Conservation (phyloP, 164 flowering plant genomes). For the Piper betle region DNA sequence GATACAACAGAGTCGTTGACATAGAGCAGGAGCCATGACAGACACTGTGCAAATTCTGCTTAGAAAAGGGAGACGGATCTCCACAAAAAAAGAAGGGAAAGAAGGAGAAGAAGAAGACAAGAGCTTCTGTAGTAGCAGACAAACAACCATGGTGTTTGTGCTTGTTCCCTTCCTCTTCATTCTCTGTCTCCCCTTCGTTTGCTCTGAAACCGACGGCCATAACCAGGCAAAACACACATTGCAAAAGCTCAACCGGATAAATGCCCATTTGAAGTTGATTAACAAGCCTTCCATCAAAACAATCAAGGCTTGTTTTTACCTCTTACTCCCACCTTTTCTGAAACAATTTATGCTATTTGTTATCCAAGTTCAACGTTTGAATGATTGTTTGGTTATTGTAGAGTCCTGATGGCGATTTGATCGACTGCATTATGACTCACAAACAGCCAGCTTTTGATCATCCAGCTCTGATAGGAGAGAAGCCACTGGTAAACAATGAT, state of each 20-base stretch:
- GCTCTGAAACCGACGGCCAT: conserved; percentile 2
- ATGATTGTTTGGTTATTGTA: conserved; percentile 13
- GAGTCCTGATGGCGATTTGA: conserved; percentile 97
- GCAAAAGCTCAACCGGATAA: conserved; percentile 45
- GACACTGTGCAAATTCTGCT: too few species aligned
- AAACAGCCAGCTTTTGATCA: conserved; percentile 99
- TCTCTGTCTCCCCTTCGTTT: conserved; percentile 24
- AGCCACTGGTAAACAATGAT: conserved; percentile 42
- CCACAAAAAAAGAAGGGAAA: too few species aligned
- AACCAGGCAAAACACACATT: conserved; percentile 25
- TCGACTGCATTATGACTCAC: conserved; percentile 76
- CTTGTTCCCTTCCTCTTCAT: conserved; percentile 49
- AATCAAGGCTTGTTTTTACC: conserved; percentile 22
- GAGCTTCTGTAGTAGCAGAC: conserved; percentile 24
- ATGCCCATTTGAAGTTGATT: conserved; percentile 52
- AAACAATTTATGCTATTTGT: too few species aligned
- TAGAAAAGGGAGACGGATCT: too few species aligned
- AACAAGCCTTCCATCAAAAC: conserved; percentile 82
- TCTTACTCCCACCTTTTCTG: not conserved
- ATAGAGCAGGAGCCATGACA: too few species aligned
- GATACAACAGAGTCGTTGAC: too few species aligned
- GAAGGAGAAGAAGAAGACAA: too few species aligned
- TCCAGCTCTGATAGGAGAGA: conserved; percentile 65
- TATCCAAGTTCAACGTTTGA: too few species aligned
- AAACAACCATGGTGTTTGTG: conserved; percentile 37